These are phyloP conservation scores for Perilla frutescens DNA, from an alignment of 257 asterid species.

Conservation along the genomic window DNA sequence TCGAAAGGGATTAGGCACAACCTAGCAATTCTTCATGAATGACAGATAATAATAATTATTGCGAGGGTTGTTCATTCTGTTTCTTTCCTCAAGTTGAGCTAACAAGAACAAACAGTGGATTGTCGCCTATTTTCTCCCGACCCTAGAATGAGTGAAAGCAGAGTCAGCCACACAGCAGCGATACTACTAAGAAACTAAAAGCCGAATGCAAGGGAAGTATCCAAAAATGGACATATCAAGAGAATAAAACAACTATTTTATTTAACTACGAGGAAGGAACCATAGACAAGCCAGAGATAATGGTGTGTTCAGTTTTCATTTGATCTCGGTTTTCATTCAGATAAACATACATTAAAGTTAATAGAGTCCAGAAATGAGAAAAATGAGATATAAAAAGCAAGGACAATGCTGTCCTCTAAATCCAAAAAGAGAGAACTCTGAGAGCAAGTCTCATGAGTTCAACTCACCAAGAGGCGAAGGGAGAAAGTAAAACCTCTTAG, in stretches of 20 bases:
- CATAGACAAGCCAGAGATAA: not conserved
- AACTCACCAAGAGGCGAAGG: no score
- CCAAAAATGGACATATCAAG: no score
- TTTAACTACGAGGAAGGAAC: not conserved
- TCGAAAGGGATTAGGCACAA: slow-evolving; percentile 10
- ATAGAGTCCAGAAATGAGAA: not conserved
- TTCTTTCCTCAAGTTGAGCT: slow-evolving; percentile 43
- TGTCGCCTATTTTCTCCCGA: slow-evolving; percentile 73
- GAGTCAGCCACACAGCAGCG: slow-evolving; percentile 12
- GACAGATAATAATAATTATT: slow-evolving; percentile 12
- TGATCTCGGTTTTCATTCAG: no score
- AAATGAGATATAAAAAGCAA: not conserved
- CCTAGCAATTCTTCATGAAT: not conserved
- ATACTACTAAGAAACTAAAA: no score
- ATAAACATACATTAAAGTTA: not conserved
- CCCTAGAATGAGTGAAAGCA: slow-evolving; percentile 53
- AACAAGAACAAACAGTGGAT: slow-evolving; percentile 77
- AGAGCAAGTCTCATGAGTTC: no score
- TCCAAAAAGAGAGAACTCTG: no score
- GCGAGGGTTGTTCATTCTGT: not conserved
- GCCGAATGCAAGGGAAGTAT: no score
- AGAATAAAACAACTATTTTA: no score
- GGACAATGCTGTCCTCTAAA: no score
- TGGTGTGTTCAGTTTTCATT: no score
- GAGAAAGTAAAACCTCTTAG: not conserved